Evolutionary conservation across 257 asterid genomes (phyloP).

Genomic region (Solanum rostratum): DNA sequence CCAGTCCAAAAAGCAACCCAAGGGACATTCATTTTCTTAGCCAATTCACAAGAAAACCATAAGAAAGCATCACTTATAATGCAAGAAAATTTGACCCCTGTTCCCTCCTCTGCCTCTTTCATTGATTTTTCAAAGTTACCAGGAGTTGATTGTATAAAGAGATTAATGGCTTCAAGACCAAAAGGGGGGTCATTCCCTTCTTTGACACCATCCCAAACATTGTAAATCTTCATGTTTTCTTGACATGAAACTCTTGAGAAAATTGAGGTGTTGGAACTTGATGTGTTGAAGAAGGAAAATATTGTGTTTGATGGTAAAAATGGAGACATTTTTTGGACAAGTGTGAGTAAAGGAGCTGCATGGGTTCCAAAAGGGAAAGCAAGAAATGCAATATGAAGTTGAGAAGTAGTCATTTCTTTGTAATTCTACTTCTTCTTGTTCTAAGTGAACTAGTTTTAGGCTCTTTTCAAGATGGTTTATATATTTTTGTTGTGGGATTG

Average conservation of each 20-base stretch:
- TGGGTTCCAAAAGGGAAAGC: conserved; percentile 82
- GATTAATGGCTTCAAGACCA: conserved; percentile 29
- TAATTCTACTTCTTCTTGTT: background rate
- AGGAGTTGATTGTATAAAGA: conserved; percentile 43
- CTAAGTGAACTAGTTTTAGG: background rate
- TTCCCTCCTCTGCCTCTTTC: conserved; percentile 29
- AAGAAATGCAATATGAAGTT: conserved; percentile 48
- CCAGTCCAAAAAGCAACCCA: conserved; percentile 73
- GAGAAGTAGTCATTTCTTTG: background rate
- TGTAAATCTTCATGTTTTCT: conserved; percentile 18
- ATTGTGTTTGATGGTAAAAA: conserved; percentile 16
- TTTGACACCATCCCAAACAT: conserved; percentile 48
- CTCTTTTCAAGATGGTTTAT: background rate
- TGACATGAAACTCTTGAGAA: background rate
- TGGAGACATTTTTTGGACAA: conserved; percentile 38
- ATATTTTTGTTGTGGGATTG: background rate
- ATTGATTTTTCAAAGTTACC: conserved; percentile 33
- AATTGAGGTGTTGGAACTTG: conserved; percentile 21
- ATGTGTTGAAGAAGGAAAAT: conserved; percentile 50
- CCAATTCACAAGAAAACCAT: conserved; percentile 49
- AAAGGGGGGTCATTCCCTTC: conserved; percentile 20
- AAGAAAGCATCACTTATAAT: conserved; percentile 52
- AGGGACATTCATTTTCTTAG: conserved; percentile 38
- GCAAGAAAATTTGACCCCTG: conserved; percentile 35
- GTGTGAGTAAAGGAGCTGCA: conserved; percentile 43